These are phyloP conservation scores for Barnettozyma sp. DNA, from an alignment of 805 yeast genomes.

Conservation along the genomic window DNA sequence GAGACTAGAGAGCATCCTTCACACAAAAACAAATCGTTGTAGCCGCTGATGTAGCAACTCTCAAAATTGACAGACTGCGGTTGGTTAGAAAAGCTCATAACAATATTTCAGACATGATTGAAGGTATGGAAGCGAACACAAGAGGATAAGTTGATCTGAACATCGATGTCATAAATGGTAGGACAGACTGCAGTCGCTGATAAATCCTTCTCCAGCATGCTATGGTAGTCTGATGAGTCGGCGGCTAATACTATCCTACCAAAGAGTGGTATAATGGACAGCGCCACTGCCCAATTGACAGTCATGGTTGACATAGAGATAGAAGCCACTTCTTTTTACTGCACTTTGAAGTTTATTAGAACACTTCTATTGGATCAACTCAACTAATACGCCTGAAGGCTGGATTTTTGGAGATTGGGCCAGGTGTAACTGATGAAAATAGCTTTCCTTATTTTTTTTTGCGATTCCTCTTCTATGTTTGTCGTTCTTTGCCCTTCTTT, in stretches of 20 bases:
- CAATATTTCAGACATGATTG: not conserved
- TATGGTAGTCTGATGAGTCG: not conserved
- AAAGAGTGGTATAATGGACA: no score
- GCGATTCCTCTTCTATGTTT: no score
- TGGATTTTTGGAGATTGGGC: no score
- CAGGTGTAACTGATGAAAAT: no score
- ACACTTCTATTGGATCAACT: no score
- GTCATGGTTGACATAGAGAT: no score
- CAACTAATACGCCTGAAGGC: no score
- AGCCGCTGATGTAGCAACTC: conserved; percentile 20
- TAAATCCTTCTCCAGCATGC: not conserved
- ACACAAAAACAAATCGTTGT: conserved; percentile 18
- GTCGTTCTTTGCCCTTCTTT: no score
- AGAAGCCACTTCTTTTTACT: no score
- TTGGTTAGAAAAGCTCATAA: conserved; percentile 1
- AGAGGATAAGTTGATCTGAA: conserved; percentile 10
- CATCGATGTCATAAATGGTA: conserved; percentile 2
- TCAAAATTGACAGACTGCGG: conserved; percentile 13
- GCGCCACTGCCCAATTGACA: not conserved
- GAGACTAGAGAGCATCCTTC: conserved; percentile 24
- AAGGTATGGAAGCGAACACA: conserved; percentile 13
- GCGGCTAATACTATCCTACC: conserved; percentile 5
- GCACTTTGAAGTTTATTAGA: no score
- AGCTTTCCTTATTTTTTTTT: no score
- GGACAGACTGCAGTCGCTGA: conserved; percentile 5